phyloP scores from a whole-genome alignment of 2,329 filamentous ascomycete species.

The Westerdykella aurantiaca region DNA sequence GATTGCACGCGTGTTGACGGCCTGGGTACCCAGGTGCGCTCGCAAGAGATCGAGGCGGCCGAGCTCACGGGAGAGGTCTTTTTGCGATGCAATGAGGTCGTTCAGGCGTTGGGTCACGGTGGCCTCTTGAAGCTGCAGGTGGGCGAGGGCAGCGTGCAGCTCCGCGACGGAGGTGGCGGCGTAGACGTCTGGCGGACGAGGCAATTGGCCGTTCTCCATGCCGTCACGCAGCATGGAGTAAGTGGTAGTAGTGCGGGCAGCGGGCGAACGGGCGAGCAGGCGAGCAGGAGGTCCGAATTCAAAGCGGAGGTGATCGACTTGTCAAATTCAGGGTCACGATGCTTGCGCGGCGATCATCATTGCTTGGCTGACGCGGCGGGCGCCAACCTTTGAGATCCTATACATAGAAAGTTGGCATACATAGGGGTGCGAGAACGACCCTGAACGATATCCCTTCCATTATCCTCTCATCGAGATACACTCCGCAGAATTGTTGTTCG shows the following conservation, averaged over 20 bases:
- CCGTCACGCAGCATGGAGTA: constrained; percentile 1
- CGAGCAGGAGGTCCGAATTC: background rate
- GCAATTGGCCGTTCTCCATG: constrained; percentile 21
- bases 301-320: background rate
- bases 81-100: constrained; percentile 71
- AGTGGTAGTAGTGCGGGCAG: background rate
- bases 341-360: background rate
- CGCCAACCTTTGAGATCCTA: background rate
- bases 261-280: background rate
- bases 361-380: background rate
- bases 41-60: constrained; percentile 82
- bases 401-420: too few relatives aligned
- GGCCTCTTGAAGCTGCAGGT: constrained; percentile 71
- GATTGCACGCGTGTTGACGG: constrained; percentile 73
- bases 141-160: constrained; percentile 68
- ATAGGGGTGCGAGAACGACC: too few relatives aligned
- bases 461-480: too few relatives aligned
- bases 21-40: constrained; percentile 80
- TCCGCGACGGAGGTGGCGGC: constrained; percentile 70
- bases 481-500: background rate
- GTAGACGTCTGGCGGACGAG: constrained; percentile 39
- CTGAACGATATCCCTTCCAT: too few relatives aligned
- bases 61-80: constrained; percentile 80
- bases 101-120: constrained; percentile 69
- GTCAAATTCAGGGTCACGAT: background rate